phyloP scores from a whole-genome alignment of 345 rosid genomes.

The Eucalyptus urophylla region DNA sequence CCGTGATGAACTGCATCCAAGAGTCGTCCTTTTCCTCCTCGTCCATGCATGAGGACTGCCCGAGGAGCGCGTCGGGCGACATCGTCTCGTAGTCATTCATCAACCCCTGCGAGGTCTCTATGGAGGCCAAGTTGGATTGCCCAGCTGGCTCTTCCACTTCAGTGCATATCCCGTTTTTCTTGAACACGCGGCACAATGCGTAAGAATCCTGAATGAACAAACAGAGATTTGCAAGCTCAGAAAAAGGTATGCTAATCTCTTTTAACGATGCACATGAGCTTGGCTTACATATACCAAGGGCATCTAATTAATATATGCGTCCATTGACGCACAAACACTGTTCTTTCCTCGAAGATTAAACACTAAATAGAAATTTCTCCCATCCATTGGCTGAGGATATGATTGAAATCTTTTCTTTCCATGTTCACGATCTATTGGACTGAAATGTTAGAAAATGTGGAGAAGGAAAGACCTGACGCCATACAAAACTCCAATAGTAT shows the following conservation, averaged over 20 bases:
- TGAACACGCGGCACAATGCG: conserved; percentile 93
- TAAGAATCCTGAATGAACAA: conserved; percentile 52
- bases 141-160: conserved; percentile 62
- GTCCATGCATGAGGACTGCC: conserved; percentile 17
- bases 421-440: background rate
- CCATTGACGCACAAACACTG: background rate
- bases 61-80: conserved; percentile 68
- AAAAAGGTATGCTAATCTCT: background rate
- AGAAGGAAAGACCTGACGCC: background rate
- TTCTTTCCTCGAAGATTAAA: background rate
- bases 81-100: conserved; percentile 29
- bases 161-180: conserved; percentile 71
- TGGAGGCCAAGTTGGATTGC: conserved; percentile 26
- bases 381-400: background rate
- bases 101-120: conserved; percentile 20
- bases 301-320: background rate
- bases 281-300: background rate
- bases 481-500: background rate
- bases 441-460: background rate
- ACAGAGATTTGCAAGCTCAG: background rate
- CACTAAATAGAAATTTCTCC: background rate
- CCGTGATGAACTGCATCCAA: conserved; percentile 99
- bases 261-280: background rate
- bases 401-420: background rate
- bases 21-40: conserved; percentile 92